Evolutionary conservation across 495 filamentous ascomycete species (phyloP), one percentile per base, ranked within the genome.

Genomic region (Trichoderma parareesei): DNA sequence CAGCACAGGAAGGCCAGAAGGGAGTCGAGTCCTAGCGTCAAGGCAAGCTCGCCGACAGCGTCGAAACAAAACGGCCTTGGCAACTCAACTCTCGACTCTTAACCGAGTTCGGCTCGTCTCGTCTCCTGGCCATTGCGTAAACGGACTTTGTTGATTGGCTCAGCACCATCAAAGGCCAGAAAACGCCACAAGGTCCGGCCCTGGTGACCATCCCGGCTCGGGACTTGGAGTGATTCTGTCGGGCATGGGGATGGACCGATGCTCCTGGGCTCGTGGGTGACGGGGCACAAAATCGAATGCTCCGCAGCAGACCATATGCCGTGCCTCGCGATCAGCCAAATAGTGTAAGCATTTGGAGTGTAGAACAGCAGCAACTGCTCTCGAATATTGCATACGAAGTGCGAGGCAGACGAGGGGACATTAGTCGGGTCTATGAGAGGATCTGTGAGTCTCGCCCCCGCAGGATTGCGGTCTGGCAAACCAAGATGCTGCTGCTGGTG

Each of bases 61-160:
- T 57, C 13, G 53, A 57, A 57, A 57, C 53, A 27, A 57, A 57
- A 57, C 53, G 37, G 6, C 44, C 44, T 41, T 41, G 40, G 44
- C 5, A 48, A 48, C 7, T 18, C 44, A 5, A 5, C 13, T 16
- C 11, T 16, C 8, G 44, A 27, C 27, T 16, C 11, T 18, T 18
- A 48, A 16, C 8, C n/a, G 11, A 10, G 27, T 57, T 27, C 53
- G 27, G 11, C 53, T 35, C 2, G 7, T 35, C 37, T 13, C 53
- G 20, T 5, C 49, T 57, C 16, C 44, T 48, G 44, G 40, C 40
- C 40, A 48, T 48, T 48, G 16, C 44, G 4, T 18, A 9, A 5
- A 14, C 11, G n/a, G 11, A 9, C 16, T 16, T 48, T 14, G 5
- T 14, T 48, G 7, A 48, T 48, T 48, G 44, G 44, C 44, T 5